These are phyloP conservation scores for Kurtzmaniella quercitrusa DNA, from an alignment of 1,139 yeast species.

Conservation along the genomic window DNA sequence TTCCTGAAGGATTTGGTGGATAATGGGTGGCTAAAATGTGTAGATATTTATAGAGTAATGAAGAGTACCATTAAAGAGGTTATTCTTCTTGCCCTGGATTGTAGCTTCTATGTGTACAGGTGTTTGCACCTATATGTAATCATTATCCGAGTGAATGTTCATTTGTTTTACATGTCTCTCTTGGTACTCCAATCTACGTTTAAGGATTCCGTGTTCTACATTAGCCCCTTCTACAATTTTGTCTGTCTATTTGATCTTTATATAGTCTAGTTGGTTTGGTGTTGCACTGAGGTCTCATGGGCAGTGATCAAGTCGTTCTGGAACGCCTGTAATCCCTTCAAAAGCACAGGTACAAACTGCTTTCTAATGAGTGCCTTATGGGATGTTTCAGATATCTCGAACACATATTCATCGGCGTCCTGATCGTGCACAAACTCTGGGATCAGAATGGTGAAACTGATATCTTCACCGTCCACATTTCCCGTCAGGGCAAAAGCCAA, in stretches of 20 bases:
- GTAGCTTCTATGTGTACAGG: no score
- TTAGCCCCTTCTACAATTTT: background rate
- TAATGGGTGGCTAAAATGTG: background rate
- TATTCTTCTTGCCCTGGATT: no score
- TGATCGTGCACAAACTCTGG: constrained; percentile 76
- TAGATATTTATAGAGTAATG: background rate
- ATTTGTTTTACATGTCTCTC: no score
- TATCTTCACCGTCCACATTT: constrained; percentile 19
- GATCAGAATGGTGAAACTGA: constrained; percentile 40
- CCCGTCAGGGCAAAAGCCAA: constrained; percentile 45
- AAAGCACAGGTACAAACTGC: constrained; percentile 48
- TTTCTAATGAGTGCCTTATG: constrained; percentile 35
- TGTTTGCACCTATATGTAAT: no score
- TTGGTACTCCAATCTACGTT: no score
- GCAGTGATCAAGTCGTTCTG: constrained; percentile 58
- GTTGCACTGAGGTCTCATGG: constrained; percentile 60
- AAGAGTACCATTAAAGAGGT: no score
- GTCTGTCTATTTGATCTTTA: background rate
- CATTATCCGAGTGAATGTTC: no score
- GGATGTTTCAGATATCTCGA: constrained; percentile 42
- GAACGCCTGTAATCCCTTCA: constrained; percentile 47
- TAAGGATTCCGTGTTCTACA: no score
- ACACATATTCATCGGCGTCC: constrained; percentile 59
- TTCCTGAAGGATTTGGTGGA: constrained; percentile 68
- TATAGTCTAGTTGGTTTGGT: constrained; percentile 23